phyloP scores from a whole-genome alignment of 2,329 filamentous ascomycete species.

The Trichoderma sp. region DNA sequence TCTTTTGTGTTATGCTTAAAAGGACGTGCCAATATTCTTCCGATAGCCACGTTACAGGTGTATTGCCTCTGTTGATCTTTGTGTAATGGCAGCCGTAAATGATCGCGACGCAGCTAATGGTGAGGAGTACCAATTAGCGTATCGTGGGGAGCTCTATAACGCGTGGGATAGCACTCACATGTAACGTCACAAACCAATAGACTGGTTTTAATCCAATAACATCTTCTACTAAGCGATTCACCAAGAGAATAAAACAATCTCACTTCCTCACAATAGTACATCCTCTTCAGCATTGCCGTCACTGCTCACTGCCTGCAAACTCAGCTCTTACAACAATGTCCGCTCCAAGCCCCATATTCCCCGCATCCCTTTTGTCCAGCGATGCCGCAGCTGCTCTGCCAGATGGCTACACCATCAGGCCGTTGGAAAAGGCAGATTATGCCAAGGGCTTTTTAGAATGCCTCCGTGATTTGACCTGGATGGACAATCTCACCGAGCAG shows the following conservation, averaged over 20 bases:
- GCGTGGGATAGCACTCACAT: conserved; percentile 5
- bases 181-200: conserved; percentile 4
- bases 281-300: neutral
- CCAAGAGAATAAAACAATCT: neutral
- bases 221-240: neutral
- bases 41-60: neutral
- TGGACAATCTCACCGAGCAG: conserved; percentile 68
- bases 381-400: conserved; percentile 63
- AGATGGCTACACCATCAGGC: conserved; percentile 69
- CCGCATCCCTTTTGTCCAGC: conserved; percentile 64
- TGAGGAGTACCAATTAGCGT: conserved; percentile 6
- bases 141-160: conserved; percentile 1
- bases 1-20: neutral
- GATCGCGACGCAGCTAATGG: neutral
- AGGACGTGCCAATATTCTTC: neutral
- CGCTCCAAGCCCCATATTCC: conserved; percentile 55
- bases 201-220: neutral
- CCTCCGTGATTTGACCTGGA: conserved; percentile 72
- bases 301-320: neutral
- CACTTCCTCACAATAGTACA: neutral
- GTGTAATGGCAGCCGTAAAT: neutral
- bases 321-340: neutral
- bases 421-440: conserved; percentile 69
- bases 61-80: neutral
- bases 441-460: conserved; percentile 72